Evolutionary conservation across 768 basidiomycete species (phyloP), one percentile per base, ranked within the genome.

Genomic region (Glaciozyma antarctica): DNA sequence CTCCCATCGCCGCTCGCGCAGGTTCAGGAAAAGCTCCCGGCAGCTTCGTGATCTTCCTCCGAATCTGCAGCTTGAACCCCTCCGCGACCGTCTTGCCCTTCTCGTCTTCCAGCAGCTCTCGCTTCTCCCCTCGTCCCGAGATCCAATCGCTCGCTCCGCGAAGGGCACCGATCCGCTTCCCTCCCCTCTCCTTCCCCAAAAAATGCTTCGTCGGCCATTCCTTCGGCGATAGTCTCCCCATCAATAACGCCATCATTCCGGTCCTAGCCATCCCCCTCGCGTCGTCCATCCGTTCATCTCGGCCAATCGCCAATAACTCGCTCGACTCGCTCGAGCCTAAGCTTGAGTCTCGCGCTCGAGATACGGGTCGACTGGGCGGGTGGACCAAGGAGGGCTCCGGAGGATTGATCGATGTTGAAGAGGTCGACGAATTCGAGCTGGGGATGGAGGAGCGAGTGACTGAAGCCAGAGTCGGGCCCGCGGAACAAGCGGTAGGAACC

Each of bases 381-480:
- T 26, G 13, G 8, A 10, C 45, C 38, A 1, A 66, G 59, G 17
- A 43, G 30, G 2, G 68, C 48, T 5, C 64, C 68, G 8, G 26
- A 26, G 9, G 24, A 24, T 8, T 48, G 43, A 13, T 58, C 49
- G 49, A 63, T 54, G 26, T 57, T 61, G 51, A 69, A 53, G 54
- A 66, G 60, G 15, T 17, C 10, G 2, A 26, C 1, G 17, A 57
- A 43, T 21, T 58, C 55, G 68, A 48, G 60, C 0, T 5, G 6
- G 2, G 68, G 65, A 1, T 45, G 22, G 52, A 70, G 61, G 48
- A 64, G 41, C 30, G 64, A 63, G 60, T 51, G 49, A 19, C 44
- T 48, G 30, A 67, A 22, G 9, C 65, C 65, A n/a, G 62, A 51
- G 44, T 70, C 66, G 2, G 65, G 65, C 6, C 38, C 38, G 38